These are phyloP conservation scores for Usnea hakonensis DNA, from an alignment of 495 filamentous ascomycete genomes.

Conservation along the genomic window DNA sequence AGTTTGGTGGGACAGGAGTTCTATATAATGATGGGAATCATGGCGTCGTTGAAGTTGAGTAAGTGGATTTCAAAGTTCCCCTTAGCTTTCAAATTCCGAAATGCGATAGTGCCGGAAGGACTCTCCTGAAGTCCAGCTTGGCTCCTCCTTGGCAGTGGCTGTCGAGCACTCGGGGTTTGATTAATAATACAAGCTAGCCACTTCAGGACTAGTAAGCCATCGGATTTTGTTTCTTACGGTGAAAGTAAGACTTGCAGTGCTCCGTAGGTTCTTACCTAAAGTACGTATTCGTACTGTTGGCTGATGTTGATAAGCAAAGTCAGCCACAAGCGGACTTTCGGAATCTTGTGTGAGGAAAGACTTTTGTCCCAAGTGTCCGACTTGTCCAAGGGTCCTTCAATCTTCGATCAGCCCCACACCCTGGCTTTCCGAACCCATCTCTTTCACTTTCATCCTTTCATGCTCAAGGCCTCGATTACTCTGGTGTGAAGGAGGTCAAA, in stretches of 20 bases:
- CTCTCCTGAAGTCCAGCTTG: too few species aligned
- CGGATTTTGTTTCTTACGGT: not conserved
- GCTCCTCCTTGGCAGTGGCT: too few species aligned
- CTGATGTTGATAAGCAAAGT: too few species aligned
- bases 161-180: not conserved
- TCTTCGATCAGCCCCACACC: not conserved
- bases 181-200: not conserved
- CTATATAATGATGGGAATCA: too few species aligned
- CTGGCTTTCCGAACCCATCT: not conserved
- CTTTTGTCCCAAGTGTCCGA: not conserved
- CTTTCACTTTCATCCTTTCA: too few species aligned
- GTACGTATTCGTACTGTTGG: too few species aligned
- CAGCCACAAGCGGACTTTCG: not conserved
- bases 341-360: not conserved
- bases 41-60: not conserved
- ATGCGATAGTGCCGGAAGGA: not conserved
- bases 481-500: not conserved
- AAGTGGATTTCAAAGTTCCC: not conserved
- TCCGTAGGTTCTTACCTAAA: too few species aligned
- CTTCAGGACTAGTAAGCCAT: not conserved
- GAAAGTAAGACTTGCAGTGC: too few species aligned
- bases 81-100: not conserved
- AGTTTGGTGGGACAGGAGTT: too few species aligned
- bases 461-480: not conserved
- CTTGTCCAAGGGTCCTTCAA: too few species aligned